Conservation (phyloP, 495 filamentous ascomycete species). For the Durotheca rogersii region DNA sequence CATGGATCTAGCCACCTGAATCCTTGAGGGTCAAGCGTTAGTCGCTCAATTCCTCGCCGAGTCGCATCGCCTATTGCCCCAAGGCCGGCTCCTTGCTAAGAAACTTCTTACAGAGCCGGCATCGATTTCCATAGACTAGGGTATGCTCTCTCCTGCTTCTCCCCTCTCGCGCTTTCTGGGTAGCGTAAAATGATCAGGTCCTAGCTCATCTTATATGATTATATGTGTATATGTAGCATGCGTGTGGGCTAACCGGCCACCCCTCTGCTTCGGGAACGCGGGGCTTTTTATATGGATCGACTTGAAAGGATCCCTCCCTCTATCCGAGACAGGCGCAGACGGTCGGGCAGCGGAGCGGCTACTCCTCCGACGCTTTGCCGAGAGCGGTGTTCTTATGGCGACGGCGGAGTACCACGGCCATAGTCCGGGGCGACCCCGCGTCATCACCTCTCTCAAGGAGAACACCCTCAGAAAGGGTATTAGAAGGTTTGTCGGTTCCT, state of each 20-base stretch:
- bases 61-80: constrained; percentile 42
- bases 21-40: constrained; percentile 53
- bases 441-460: constrained; percentile 51
- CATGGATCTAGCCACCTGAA: constrained; percentile 44
- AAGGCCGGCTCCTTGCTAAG: constrained; percentile 40
- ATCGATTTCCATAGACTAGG: constrained; percentile 42
- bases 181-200: too few species aligned
- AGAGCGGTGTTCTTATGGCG: constrained; percentile 48
- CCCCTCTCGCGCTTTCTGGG: too few species aligned
- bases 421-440: constrained; percentile 52
- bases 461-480: constrained; percentile 45
- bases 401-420: constrained; percentile 49
- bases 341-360: constrained; percentile 33
- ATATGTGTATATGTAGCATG: too few species aligned
- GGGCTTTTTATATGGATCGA: constrained; percentile 64
- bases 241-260: not conserved
- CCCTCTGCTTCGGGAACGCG: constrained; percentile 43
- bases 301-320: constrained; percentile 39
- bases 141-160: constrained; percentile 16
- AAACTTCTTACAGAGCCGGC: constrained; percentile 39
- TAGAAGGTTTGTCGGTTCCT: constrained; percentile 38
- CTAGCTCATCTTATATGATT: too few species aligned
- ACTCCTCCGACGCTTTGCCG: constrained; percentile 39
- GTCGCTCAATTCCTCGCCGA: constrained; percentile 47
- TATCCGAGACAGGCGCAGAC: constrained; percentile 22